Evolutionary conservation across 1,139 yeast genomes (phyloP).

Genomic region (Magnusiomyces sp.): DNA sequence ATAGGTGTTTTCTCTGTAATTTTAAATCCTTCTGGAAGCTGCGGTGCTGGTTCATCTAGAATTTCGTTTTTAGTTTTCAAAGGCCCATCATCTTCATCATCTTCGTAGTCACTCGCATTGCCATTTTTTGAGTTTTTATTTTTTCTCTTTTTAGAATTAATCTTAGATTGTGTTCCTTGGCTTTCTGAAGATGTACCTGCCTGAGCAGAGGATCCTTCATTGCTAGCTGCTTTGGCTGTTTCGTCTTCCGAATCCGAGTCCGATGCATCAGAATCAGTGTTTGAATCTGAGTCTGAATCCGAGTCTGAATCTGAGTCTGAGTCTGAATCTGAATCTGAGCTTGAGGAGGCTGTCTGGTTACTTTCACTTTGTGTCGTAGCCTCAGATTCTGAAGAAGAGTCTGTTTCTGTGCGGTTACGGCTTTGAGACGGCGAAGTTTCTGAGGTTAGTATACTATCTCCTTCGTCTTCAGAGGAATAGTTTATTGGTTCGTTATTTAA

Average conservation of each 20-base stretch:
- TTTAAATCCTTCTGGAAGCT: slow-evolving; percentile 57
- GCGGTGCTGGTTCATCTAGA: slow-evolving; percentile 57
- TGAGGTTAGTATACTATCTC: neutral
- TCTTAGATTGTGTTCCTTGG: slow-evolving; percentile 8
- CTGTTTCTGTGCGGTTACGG: neutral
- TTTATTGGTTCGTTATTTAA: slow-evolving; percentile 9
- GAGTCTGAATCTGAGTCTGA: slow-evolving; percentile 18
- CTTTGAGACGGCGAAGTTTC: slow-evolving; percentile 4
- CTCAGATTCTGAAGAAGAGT: slow-evolving; percentile 8
- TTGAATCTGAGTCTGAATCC: slow-evolving; percentile 22
- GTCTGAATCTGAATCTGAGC: slow-evolving; percentile 14
- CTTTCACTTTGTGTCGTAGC: slow-evolving; percentile 9
- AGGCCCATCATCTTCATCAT: slow-evolving; percentile 40
- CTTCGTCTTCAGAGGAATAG: slow-evolving; percentile 12
- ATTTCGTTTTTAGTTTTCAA: slow-evolving; percentile 73
- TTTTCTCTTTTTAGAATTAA: slow-evolving; percentile 2
- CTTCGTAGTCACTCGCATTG: slow-evolving; percentile 15
- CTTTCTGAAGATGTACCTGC: neutral
- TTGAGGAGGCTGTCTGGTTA: slow-evolving; percentile 6
- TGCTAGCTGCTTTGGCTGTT: slow-evolving; percentile 16
- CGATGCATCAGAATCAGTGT: slow-evolving; percentile 16
- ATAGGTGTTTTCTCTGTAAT: slow-evolving; percentile 56
- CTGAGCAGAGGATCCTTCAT: slow-evolving; percentile 13
- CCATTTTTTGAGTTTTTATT: slow-evolving; percentile 18
- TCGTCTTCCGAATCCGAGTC: slow-evolving; percentile 17